A percentile compares a stretch with the other conserved stretches of the same genome.
Evolutionary conservation across 2,329 filamentous ascomycete genomes (phyloP).

Genomic region (Cladophialophora bantiana): DNA sequence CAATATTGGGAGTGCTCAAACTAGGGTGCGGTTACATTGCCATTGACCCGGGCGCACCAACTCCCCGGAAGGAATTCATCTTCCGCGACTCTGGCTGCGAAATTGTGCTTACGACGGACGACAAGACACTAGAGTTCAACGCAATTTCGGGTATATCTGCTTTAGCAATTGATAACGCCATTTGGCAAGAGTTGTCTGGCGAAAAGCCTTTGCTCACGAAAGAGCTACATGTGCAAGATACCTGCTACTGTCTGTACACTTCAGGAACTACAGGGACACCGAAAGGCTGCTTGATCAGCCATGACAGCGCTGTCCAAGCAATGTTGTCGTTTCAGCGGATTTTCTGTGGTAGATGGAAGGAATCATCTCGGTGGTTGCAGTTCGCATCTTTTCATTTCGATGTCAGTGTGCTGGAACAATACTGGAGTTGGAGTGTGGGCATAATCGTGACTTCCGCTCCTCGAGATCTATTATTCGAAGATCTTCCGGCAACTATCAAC

Average conservation of each 20-base stretch:
- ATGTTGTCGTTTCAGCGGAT: conserved; percentile 85
- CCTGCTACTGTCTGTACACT: conserved; percentile 85
- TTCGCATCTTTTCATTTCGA: conserved; percentile 96
- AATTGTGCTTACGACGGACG: conserved; percentile 66
- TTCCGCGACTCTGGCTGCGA: conserved; percentile 73
- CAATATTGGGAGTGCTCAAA: conserved; percentile 82
- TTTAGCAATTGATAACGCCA: conserved; percentile 55
- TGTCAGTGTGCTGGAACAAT: conserved; percentile 90
- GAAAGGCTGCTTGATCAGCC: conserved; percentile 87
- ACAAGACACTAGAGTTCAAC: conserved; percentile 51
- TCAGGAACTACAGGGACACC: conserved; percentile 86
- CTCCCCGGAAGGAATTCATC: conserved; percentile 78
- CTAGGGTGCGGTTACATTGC: conserved; percentile 82
- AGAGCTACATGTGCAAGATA: conserved; percentile 58
- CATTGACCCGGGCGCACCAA: conserved; percentile 76
- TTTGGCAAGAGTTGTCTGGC: conserved; percentile 48
- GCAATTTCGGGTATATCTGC: conserved; percentile 48
- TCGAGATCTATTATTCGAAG: conserved; percentile 83
- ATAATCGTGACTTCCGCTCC: conserved; percentile 84
- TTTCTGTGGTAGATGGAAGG: conserved; percentile 76
- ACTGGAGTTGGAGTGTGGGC: conserved; percentile 93
- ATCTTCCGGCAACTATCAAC: conserved; percentile 75
- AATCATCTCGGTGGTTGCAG: conserved; percentile 80
- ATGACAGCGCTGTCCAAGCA: conserved; percentile 86
- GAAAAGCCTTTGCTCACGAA: conserved; percentile 47